Conservation (phyloP, 225 moss, liverwort and hornwort genomes). For the Anthoceros angustus region DNA sequence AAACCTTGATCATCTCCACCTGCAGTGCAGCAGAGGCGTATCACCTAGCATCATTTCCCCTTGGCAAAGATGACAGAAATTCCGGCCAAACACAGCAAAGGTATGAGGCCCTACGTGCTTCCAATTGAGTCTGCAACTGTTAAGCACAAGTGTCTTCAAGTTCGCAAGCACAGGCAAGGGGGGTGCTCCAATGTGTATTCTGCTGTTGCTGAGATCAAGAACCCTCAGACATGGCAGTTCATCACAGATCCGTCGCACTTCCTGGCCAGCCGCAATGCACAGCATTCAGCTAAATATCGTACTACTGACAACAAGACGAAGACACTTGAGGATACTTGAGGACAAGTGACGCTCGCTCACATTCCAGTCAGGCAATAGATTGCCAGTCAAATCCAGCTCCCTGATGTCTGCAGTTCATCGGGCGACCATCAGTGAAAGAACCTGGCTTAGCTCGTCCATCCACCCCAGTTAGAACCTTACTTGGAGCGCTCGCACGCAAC, state of each 20-base stretch:
- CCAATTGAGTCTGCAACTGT: constrained; percentile 65
- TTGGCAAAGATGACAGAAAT: not conserved
- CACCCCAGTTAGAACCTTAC: constrained; percentile 21
- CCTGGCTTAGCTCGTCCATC: constrained; percentile 6
- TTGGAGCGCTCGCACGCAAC: constrained; percentile 48
- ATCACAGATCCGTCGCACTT: constrained; percentile 60
- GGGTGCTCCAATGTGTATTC: constrained; percentile 24
- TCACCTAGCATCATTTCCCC: too few species aligned
- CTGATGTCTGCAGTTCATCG: constrained; percentile 38
- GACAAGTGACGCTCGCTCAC: constrained; percentile 25
- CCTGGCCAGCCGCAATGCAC: constrained; percentile 31
- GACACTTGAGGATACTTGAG: too few species aligned
- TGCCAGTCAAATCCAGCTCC: constrained; percentile 73
- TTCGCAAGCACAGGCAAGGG: constrained; percentile 27
- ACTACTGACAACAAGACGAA: too few species aligned
- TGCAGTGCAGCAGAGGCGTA: constrained; percentile 14
- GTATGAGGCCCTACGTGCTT: constrained; percentile 30
- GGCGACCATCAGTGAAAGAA: not conserved
- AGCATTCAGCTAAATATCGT: not conserved
- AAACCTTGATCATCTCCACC: constrained; percentile 57
- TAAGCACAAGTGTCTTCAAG: constrained; percentile 62
- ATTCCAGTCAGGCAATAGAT: constrained; percentile 75
- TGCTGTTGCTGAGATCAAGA: constrained; percentile 74
- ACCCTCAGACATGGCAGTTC: constrained; percentile 46
- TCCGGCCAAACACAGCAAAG: not conserved